Conservation (phyloP, 2,329 filamentous ascomycete species). For the Scleromitrula shiraiana region DNA sequence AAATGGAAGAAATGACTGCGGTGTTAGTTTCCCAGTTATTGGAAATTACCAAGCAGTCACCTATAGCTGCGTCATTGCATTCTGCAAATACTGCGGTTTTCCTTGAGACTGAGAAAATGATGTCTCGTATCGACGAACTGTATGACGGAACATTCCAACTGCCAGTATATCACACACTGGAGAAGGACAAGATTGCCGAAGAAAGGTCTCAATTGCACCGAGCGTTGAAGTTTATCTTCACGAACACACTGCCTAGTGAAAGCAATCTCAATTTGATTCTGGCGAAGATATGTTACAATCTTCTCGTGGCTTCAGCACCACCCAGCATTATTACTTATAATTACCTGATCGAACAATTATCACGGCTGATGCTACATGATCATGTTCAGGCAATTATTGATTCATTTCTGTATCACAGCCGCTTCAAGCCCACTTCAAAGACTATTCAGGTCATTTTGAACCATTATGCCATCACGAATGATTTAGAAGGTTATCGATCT, state of each 20-base stretch:
- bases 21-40: constrained; percentile 22
- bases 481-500: constrained; percentile 20
- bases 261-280: constrained; percentile 23
- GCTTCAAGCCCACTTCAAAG: constrained; percentile 20
- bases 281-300: constrained; percentile 49
- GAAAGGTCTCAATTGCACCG: constrained; percentile 21
- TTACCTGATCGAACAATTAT: constrained; percentile 59
- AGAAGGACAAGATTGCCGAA: constrained; percentile 2
- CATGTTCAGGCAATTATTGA: constrained; percentile 47
- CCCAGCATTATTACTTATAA: constrained; percentile 66
- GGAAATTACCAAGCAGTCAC: constrained; percentile 6
- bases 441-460: constrained; percentile 26
- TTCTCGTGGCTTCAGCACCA: constrained; percentile 52
- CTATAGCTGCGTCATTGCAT: not conserved
- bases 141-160: constrained; percentile 11
- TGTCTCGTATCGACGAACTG: constrained; percentile 13
- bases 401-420: constrained; percentile 38
- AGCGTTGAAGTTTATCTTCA: constrained; percentile 17
- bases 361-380: constrained; percentile 39
- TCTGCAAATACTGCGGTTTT: constrained; percentile 2
- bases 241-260: constrained; percentile 5
- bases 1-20: constrained; percentile 17
- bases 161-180: constrained; percentile 22
- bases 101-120: constrained; percentile 15
- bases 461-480: constrained; percentile 22